Evolutionary conservation across 2,329 filamentous ascomycete genomes (phyloP).

Genomic region (Pseudofabraea citricarpa): DNA sequence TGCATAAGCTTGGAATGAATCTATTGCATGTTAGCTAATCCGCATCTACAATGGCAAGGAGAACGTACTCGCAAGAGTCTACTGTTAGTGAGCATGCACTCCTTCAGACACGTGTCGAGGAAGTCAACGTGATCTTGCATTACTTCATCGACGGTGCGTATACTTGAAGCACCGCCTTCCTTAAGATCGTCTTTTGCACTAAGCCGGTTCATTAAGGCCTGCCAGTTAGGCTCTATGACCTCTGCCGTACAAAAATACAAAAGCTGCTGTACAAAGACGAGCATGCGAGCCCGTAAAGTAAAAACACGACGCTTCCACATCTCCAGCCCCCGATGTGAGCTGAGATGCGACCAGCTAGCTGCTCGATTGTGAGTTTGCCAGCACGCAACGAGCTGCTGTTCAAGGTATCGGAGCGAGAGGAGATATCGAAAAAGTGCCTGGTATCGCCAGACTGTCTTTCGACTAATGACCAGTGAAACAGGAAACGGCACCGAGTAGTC

Average conservation of each 20-base stretch:
- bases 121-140: constrained; percentile 99
- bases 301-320: constrained; percentile 91
- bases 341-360: constrained; percentile 76
- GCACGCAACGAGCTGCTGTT: constrained; percentile 77
- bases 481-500: constrained; percentile 95
- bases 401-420: constrained; percentile 81
- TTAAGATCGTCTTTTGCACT: constrained; percentile 52
- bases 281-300: constrained; percentile 88
- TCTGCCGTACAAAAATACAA: constrained; percentile 96
- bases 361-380: constrained; percentile 89
- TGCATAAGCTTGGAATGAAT: constrained; percentile 97
- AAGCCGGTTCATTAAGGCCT: constrained; percentile 83
- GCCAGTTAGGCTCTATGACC: constrained; percentile 98
- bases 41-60: background rate
- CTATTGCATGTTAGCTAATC: constrained; percentile 39
- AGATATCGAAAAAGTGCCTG: constrained; percentile 95
- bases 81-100: constrained; percentile 97
- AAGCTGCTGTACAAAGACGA: constrained; percentile 94
- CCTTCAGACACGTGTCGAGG: constrained; percentile 93
- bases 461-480: constrained; percentile 88
- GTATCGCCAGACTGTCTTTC: constrained; percentile 95
- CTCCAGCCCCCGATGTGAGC: constrained; percentile 68
- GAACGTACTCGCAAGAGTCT: constrained; percentile 75
- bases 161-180: constrained; percentile 30
- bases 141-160: constrained; percentile 85